Conservation (phyloP, 176 grass and related monocot species). For the Oryza coarctata region DNA sequence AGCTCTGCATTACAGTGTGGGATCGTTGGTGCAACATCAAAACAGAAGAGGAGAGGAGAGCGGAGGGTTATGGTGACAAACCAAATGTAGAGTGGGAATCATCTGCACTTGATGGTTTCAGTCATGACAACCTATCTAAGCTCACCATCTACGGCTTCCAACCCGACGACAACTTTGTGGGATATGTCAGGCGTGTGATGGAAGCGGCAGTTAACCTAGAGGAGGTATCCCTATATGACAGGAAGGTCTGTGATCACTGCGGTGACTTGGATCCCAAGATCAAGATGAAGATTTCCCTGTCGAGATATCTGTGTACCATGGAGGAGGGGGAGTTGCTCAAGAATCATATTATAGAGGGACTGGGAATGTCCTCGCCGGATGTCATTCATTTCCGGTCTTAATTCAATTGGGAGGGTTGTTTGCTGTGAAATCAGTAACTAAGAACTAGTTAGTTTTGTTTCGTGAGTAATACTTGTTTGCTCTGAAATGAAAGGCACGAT, state of each 20-base stretch:
- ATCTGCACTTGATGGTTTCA: neutral
- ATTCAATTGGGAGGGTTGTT: no score
- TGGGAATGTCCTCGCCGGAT: no score
- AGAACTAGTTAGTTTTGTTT: no score
- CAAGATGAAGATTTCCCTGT: no score
- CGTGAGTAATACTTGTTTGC: no score
- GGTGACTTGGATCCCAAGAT: no score
- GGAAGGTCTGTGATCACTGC: neutral
- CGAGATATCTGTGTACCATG: no score
- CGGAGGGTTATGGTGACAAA: conserved; percentile 4
- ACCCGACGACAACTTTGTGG: neutral
- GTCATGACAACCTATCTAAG: neutral
- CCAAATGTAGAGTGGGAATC: neutral
- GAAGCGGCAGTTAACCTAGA: neutral
- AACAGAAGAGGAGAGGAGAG: neutral
- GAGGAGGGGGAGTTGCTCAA: no score
- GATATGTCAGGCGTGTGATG: neutral
- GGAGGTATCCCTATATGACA: neutral
- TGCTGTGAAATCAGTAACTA: no score
- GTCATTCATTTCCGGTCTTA: no score
- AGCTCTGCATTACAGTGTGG: neutral
- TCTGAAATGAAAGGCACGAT: no score
- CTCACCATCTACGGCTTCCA: neutral
- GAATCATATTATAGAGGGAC: no score
- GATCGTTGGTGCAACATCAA: neutral